Evolutionary conservation across 768 basidiomycete genomes (phyloP), one percentile per base, ranked within the genome.

Genomic region (Pleurotus tuoliensis): DNA sequence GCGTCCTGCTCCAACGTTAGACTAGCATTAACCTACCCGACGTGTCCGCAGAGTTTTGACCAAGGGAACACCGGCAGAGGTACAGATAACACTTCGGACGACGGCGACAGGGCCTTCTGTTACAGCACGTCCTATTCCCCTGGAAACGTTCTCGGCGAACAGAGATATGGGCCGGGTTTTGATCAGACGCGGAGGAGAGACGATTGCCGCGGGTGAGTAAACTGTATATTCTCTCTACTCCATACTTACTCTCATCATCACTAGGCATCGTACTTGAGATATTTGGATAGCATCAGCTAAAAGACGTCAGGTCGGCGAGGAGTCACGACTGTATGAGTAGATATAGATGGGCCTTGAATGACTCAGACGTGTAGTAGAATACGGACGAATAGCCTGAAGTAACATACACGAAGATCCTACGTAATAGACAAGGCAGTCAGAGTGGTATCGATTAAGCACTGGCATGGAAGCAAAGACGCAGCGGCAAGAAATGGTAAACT

Each of bases 131-230:
- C 79, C 86, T 2, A 88, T 98, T 22, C 92, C 97, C 11, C 66
- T 98, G 13, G 97, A 98, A 67, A 81, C 90, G 1, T 96, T 97
- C 62, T 71, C 84, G 1, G 73, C 73, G 5, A 98, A 95, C 73
- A 99, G 98, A 71, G 92, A 95, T 55, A 97, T 98, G 97, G 97
- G 97, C 0, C 75, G 97, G 47, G 81, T 99, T 50, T 67, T 99
- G 60, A 76, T 99, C 57, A 77, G 97, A 44, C 76, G 96, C 54
- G 86, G 84, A 27, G 97, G 97, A 0, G 95, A 98, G 73, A 98
- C 97, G 0, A 90, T 99, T 58, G 93, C 87, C 39, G 95, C 95
- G 45, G 95, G 94, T 87, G 62, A 51, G 77, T 55, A 24, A 22
- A 15, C 30, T 38, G 5, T 9, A 20, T 20, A 40, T 20, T 38